phyloP scores from a whole-genome alignment of 2,329 filamentous ascomycete genomes.

The Lecanicillium sp. region DNA sequence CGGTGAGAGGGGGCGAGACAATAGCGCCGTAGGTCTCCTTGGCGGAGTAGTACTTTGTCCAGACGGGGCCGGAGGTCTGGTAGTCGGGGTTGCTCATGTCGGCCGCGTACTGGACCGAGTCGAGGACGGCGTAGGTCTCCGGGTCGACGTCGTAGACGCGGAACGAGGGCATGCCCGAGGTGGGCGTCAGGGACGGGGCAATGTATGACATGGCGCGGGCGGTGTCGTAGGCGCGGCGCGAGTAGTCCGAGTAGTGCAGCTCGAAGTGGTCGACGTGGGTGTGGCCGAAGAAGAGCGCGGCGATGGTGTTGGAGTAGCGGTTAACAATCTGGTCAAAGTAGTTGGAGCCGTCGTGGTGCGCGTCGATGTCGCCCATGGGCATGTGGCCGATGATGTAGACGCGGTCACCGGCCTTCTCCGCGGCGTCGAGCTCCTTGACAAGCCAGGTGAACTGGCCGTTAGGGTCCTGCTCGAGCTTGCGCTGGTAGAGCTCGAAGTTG shows the following conservation, averaged over 20 bases:
- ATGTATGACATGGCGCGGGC: slow-evolving; percentile 49
- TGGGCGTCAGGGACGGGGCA: slow-evolving; percentile 48
- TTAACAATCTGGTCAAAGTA: slow-evolving; percentile 48
- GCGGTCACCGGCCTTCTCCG: slow-evolving; percentile 45
- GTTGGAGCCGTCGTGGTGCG: slow-evolving; percentile 46
- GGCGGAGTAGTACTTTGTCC: slow-evolving; percentile 51
- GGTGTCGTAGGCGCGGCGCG: slow-evolving; percentile 31
- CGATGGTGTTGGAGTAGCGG: slow-evolving; percentile 48
- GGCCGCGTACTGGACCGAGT: slow-evolving; percentile 48
- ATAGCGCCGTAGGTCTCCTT: slow-evolving; percentile 46
- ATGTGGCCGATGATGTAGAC: slow-evolving; percentile 56
- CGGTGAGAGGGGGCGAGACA: slow-evolving; percentile 34
- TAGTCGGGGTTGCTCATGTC: slow-evolving; percentile 41
- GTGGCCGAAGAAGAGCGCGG: slow-evolving; percentile 52
- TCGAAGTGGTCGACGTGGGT: slow-evolving; percentile 53
- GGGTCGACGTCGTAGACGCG: slow-evolving; percentile 54
- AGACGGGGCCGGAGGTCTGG: slow-evolving; percentile 40
- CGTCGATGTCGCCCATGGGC: slow-evolving; percentile 43
- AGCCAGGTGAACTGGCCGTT: slow-evolving; percentile 49
- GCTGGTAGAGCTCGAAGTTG: slow-evolving; percentile 51
- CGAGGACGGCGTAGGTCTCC: slow-evolving; percentile 48
- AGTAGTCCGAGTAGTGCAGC: slow-evolving; percentile 46
- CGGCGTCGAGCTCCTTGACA: slow-evolving; percentile 44
- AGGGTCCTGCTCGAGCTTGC: slow-evolving; percentile 44
- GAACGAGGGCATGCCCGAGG: slow-evolving; percentile 50